Percentiles rank a stretch among this genome's conserved stretches.
phyloP scores from a whole-genome alignment of 208 protist genomes.

The Naegleria lovaniensis region DNA sequence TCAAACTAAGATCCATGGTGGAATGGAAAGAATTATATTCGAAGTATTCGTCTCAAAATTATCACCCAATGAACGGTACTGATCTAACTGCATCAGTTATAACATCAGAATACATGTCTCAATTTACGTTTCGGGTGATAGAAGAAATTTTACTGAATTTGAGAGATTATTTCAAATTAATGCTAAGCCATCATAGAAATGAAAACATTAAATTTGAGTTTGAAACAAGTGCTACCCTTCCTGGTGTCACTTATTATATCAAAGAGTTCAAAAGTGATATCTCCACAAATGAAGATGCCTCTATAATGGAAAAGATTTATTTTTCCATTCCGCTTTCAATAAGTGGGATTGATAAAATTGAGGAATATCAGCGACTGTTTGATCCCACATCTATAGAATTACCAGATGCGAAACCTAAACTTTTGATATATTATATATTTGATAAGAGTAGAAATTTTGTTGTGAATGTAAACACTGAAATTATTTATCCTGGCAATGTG shows the following conservation, averaged over 20 bases:
- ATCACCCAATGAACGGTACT: background rate
- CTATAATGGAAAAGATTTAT: background rate
- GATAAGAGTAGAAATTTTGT: background rate
- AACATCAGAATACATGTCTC: background rate
- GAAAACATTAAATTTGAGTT: background rate
- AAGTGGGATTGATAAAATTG: background rate
- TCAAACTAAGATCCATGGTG: background rate
- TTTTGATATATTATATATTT: background rate
- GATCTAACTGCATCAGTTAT: too few species aligned
- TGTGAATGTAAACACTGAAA: background rate
- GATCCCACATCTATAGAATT: background rate
- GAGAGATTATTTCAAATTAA: background rate
- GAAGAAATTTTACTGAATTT: background rate
- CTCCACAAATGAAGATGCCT: background rate
- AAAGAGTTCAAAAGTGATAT: background rate
- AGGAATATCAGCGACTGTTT: background rate
- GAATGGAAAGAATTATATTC: background rate
- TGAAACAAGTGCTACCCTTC: background rate
- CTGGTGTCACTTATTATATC: background rate
- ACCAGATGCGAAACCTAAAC: background rate
- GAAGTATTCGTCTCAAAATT: background rate
- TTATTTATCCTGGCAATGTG: background rate
- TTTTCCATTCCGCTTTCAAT: background rate
- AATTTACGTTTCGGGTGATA: background rate
- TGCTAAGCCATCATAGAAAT: background rate